These are phyloP conservation scores for Periconia digitata DNA, from an alignment of 2,329 filamentous ascomycete species.

Conservation along the genomic window DNA sequence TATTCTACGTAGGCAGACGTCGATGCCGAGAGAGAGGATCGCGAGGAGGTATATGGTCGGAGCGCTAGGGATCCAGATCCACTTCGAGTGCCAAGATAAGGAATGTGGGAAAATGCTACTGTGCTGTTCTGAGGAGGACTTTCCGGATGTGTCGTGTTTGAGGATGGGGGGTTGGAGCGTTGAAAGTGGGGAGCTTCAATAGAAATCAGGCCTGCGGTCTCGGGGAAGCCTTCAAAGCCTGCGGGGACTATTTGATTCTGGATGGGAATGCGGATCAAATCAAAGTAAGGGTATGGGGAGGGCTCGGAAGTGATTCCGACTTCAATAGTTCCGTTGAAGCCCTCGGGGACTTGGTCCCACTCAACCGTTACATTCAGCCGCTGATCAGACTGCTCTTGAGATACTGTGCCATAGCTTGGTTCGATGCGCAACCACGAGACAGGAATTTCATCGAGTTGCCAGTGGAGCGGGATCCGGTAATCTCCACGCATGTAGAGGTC, in stretches of 20 bases:
- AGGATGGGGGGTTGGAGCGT: slow-evolving; percentile 1
- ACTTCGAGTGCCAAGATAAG: slow-evolving; percentile 17
- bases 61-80: slow-evolving; percentile 19
- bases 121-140: not conserved
- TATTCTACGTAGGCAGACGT: slow-evolving; percentile 16
- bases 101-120: slow-evolving; percentile 14
- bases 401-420: slow-evolving; percentile 14
- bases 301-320: slow-evolving; percentile 15
- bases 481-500: slow-evolving; percentile 21
- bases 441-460: slow-evolving; percentile 16
- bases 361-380: slow-evolving; percentile 20
- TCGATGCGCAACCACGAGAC: slow-evolving; percentile 17
- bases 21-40: slow-evolving; percentile 10
- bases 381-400: slow-evolving; percentile 13
- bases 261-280: slow-evolving; percentile 19
- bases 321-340: slow-evolving; percentile 13
- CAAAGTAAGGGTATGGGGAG: slow-evolving; percentile 16
- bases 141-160: not conserved
- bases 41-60: slow-evolving; percentile 14
- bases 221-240: slow-evolving; percentile 23
- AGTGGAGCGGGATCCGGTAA: slow-evolving; percentile 18
- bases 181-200: slow-evolving; percentile 25
- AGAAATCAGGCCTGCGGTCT: slow-evolving; percentile 21
- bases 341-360: slow-evolving; percentile 14
- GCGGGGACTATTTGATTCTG: slow-evolving; percentile 16